These are phyloP conservation scores for Takashimella koratensis DNA, from an alignment of 1,284 basidiomycete species.

Conservation along the genomic window DNA sequence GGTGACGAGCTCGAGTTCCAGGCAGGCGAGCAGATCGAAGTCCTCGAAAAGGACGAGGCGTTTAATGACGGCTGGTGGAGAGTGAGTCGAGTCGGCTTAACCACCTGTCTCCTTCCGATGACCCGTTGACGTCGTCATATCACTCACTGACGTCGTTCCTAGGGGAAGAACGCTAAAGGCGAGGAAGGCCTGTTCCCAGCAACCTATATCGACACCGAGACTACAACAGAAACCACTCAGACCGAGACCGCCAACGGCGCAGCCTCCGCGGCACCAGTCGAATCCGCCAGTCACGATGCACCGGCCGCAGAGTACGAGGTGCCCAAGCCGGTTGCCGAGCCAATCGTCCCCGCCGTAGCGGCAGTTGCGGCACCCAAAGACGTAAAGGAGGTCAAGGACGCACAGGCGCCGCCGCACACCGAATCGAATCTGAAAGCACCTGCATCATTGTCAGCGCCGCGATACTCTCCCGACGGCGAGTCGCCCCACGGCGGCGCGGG, in stretches of 20 bases:
- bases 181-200: conserved; percentile 86
- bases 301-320: neutral
- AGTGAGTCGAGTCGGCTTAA: conserved; percentile 55
- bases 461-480: neutral
- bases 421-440: neutral
- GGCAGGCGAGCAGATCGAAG: conserved; percentile 80
- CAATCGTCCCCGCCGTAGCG: neutral
- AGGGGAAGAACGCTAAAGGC: conserved; percentile 82
- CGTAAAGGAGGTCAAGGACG: neutral
- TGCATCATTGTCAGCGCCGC: neutral
- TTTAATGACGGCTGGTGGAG: conserved; percentile 99
- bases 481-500: neutral
- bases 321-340: neutral
- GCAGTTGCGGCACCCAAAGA: neutral
- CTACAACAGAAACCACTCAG: neutral
- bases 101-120: neutral
- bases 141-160: conserved; percentile 8
- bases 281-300: conserved; percentile 22
- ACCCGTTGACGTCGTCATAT: neutral
- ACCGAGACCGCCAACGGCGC: conserved; percentile 5
- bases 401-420: no score
- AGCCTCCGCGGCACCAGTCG: conserved; percentile 21
- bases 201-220: conserved; percentile 62
- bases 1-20: conserved; percentile 88
- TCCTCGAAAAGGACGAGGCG: conserved; percentile 88